Evolutionary conservation across 805 yeast species (phyloP), one percentile per base, ranked within the genome.

Genomic region (Saitoella complicata): DNA sequence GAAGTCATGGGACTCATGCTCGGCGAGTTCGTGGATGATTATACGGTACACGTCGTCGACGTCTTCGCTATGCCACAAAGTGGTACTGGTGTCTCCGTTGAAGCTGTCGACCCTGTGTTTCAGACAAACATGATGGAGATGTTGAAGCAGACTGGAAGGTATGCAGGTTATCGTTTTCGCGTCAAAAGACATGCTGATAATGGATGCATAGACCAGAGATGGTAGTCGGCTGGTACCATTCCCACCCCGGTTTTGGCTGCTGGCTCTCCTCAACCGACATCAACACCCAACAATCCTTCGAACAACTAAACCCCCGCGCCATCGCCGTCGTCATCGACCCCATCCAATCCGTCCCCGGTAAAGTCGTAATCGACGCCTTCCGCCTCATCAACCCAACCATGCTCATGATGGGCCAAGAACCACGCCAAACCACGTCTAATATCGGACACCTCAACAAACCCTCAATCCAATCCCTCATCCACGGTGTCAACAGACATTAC

Each of bases 141-240:
- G 98, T 72, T 91, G 58, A 78, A 82, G 65, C 98, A 91, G 63
- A 91, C 98, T 0, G 99, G 99, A n/a, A 38, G 53, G 50, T 45
- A 21, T 7, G 51, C 31, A 5, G 21, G 21, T 21, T 21, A 21
- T 21, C 4, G 4, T 21, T 21, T 21, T 4, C 21, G 21, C 21
- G 21, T 21, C 21, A 21, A 21, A 21, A 31, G 21, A 45, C 8
- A 3, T 11, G 5, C 7, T 7, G 13, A 34, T 39, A 21, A 39
- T 11, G 10, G n/a, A 5, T 8, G 30, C 30, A 12, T 7, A 37
- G 13, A 12, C 37, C 52, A 74, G 99, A 63, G 96, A 86, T 84
- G 84, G 98, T 91, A 44, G 99, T 91, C 42, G 99, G 99, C 33
- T 91, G 99, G 99, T 91, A 91, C 68, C 99, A 91, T 61, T 87